phyloP scores from a whole-genome alignment of 306 rosid species.

The Medicago ruthenica region DNA sequence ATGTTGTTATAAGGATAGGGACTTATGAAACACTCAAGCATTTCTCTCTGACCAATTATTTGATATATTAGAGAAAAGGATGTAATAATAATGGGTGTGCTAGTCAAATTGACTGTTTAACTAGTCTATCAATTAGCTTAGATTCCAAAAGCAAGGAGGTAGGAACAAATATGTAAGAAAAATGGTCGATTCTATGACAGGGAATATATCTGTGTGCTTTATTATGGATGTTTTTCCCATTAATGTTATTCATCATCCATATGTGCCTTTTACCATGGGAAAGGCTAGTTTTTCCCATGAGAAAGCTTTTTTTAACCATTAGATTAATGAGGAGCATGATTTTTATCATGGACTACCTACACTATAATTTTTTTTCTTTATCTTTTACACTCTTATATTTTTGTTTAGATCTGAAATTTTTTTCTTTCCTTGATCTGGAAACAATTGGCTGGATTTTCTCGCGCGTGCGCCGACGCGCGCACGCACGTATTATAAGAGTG shows the following conservation, averaged over 20 bases:
- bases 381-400: too few relatives aligned
- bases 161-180: constrained; percentile 59
- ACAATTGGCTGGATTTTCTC: too few relatives aligned
- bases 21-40: constrained; percentile 10
- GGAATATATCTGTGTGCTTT: constrained; percentile 35
- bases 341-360: too few relatives aligned
- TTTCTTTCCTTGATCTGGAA: too few relatives aligned
- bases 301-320: too few relatives aligned
- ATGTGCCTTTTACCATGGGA: too few relatives aligned
- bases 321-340: too few relatives aligned
- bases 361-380: too few relatives aligned
- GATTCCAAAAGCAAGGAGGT: constrained; percentile 60
- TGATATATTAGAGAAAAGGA: constrained; percentile 35
- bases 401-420: too few relatives aligned
- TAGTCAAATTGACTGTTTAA: constrained; percentile 48
- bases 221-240: constrained; percentile 34
- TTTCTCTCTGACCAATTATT: constrained; percentile 38
- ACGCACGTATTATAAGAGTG: too few relatives aligned
- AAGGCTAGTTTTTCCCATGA: too few relatives aligned
- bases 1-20: not conserved
- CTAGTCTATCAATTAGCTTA: constrained; percentile 38
- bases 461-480: too few relatives aligned
- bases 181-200: constrained; percentile 32
- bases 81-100: not conserved
- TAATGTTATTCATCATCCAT: constrained; percentile 34